phyloP scores from a whole-genome alignment of 2,329 filamentous ascomycete species.

The Davidsoniella australis region DNA sequence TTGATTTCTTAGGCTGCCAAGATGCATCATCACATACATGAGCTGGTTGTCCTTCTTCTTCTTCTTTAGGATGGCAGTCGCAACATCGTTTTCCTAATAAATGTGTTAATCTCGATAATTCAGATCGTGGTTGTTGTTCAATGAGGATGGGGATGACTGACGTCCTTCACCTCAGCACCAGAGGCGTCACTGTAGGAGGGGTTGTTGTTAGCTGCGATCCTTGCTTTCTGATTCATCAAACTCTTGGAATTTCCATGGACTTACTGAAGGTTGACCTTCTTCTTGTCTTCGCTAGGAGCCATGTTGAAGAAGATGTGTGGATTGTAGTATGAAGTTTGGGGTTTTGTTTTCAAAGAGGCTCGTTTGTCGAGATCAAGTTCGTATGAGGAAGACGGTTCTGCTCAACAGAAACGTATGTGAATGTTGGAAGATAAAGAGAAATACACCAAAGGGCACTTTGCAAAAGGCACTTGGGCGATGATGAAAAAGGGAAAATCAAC shows the following conservation, averaged over 20 bases:
- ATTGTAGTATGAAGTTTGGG: not conserved
- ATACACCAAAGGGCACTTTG: not conserved
- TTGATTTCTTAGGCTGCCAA: not conserved
- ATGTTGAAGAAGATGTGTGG: conserved; percentile 32
- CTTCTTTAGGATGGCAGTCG: conserved; percentile 97
- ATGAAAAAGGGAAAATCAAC: conserved; percentile 1
- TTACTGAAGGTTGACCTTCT: conserved; percentile 71
- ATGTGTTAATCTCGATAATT: conserved; percentile 19
- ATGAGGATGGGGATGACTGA: conserved; percentile 26
- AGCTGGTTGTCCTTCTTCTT: conserved; percentile 99
- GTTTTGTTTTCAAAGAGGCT: conserved; percentile 1
- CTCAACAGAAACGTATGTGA: conserved; percentile 11
- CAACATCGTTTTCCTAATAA: conserved; percentile 64
- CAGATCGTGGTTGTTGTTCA: conserved; percentile 2
- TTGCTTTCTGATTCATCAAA: conserved; percentile 1
- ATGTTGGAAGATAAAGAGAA: conserved; percentile 4
- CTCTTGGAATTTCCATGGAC: conserved; percentile 19
- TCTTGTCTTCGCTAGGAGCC: conserved; percentile 50
- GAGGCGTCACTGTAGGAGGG: conserved; percentile 55
- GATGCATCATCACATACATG: conserved; percentile 46
- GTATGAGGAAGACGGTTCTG: conserved; percentile 6
- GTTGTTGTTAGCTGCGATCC: conserved; percentile 21
- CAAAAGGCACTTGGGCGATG: conserved; percentile 1
- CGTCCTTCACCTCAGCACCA: conserved; percentile 70
- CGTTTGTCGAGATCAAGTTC: conserved; percentile 1